Evolutionary conservation across 2,329 filamentous ascomycete genomes (phyloP).

Genomic region (Cercospora sojina): DNA sequence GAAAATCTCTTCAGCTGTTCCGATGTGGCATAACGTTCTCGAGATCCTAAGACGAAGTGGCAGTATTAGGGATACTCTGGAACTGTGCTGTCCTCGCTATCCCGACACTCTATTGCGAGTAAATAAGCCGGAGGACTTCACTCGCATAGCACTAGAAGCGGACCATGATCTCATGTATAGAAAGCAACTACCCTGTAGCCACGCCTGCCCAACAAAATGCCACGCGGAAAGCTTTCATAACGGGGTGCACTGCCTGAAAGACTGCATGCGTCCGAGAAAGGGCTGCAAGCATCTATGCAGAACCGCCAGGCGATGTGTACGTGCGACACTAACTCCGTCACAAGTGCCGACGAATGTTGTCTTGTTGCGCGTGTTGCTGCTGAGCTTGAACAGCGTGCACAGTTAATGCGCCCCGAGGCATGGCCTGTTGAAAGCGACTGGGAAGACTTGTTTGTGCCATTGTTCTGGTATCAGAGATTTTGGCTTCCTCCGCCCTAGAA

Average conservation of each 20-base stretch:
- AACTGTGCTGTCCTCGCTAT: slow-evolving; percentile 63
- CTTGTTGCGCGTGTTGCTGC: no score
- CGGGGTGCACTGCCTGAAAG: slow-evolving; percentile 43
- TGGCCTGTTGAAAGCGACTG: no score
- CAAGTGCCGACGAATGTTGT: no score
- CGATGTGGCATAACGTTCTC: no score
- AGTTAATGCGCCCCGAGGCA: no score
- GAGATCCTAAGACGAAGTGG: slow-evolving; percentile 46
- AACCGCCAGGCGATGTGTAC: no score
- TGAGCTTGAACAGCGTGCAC: no score
- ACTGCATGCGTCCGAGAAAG: slow-evolving; percentile 40
- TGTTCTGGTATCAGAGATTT: no score
- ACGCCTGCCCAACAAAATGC: slow-evolving; percentile 47
- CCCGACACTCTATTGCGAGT: slow-evolving; percentile 53
- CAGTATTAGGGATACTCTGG: slow-evolving; percentile 53
- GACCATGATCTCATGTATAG: slow-evolving; percentile 57
- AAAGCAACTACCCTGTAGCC: slow-evolving; percentile 46
- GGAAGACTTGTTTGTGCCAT: no score
- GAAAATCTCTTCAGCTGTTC: slow-evolving; percentile 33
- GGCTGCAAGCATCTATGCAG: slow-evolving; percentile 48
- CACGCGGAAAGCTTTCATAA: slow-evolving; percentile 47
- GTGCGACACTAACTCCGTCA: no score
- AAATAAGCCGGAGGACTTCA: slow-evolving; percentile 58
- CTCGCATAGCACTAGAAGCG: slow-evolving; percentile 57
- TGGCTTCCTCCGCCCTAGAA: no score